Base-by-base conservation (phyloP, 2,329 filamentous ascomycete species). In the Zarea fungicola region DNA sequence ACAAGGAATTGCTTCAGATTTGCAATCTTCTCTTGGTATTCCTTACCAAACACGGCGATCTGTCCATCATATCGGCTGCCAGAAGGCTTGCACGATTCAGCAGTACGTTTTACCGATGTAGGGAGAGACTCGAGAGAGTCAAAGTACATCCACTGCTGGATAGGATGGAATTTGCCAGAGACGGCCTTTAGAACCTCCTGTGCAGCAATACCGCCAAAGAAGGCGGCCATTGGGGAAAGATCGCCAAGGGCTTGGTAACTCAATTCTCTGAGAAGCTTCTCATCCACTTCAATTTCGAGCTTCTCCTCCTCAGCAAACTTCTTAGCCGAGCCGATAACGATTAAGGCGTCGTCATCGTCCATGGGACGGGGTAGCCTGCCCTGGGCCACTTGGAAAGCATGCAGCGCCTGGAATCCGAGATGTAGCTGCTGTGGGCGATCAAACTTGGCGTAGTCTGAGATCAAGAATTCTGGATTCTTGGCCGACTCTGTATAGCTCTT, bases 391-490 rank as follows among this genome's bases (percentile, higher is more conserved):
- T 80, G 82, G 67, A 96, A 99, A 29, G 84, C 83, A 65, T 96
- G 90, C 7, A 99, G 77, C 9, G 93, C 91, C 70, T 97, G 91
- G 62, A 97, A 86, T 52, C 90, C 93, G 53, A 95, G 73, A 65
- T 99, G 93, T 21, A 99, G 80, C 67, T 97, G 90, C 56, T 86
- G 83, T 1, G 93, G 93, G 39, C 93, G 86, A 67, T 97, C 93
- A 57, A 96, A 97, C 69, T 99, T 99, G 69, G 93, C 93, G 63
- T 91, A 99, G 66, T 99, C 93, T 19, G 93, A 95, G 52, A 96
- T 81, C 61, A 97, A 71, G 55, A 95, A 83, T 60, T 96, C 92
- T 3, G 93, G 93, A 50, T 89, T 87, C 68, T 89, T 89, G 49
- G 96, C 69, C 52, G 95, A 81, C 45, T 81, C 73, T 35, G 83